Evolutionary conservation across 2,329 filamentous ascomycete species (phyloP).

Genomic region (Niveomyces coronatus): DNA sequence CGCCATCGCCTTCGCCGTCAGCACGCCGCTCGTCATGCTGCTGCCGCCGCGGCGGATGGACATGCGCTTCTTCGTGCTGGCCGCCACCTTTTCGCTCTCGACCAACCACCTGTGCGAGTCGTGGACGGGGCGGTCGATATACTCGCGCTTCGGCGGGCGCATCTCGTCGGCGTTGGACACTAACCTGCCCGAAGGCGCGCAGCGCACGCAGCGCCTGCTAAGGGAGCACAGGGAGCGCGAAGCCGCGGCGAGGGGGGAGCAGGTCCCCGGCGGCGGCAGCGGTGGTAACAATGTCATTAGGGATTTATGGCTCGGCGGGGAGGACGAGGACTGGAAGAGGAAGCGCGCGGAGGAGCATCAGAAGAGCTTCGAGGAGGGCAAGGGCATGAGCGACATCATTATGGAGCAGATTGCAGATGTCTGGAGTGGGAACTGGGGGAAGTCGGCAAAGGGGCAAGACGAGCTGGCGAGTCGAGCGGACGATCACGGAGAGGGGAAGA

Average conservation of each 20-base stretch:
- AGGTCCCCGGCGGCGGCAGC: conserved; percentile 15
- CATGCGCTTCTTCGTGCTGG: conserved; percentile 39
- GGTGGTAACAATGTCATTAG: conserved; percentile 27
- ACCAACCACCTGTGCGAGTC: conserved; percentile 46
- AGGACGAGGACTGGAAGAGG: conserved; percentile 43
- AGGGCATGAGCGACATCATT: conserved; percentile 46
- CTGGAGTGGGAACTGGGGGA: conserved; percentile 29
- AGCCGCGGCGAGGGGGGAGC: conserved; percentile 16
- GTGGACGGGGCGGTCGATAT: conserved; percentile 45
- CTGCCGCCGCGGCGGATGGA: conserved; percentile 43
- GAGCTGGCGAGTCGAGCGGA: conserved; percentile 11
- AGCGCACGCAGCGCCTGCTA: conserved; percentile 35
- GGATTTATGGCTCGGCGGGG: conserved; percentile 49
- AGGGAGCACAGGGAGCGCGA: conserved; percentile 34
- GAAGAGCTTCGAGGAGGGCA: conserved; percentile 44
- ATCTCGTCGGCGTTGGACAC: conserved; percentile 35
- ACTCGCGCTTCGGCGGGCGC: conserved; percentile 35
- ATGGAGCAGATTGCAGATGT: conserved; percentile 47
- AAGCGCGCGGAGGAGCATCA: conserved; percentile 41
- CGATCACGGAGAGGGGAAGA: conserved; percentile 13
- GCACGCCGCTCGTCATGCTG: conserved; percentile 37
- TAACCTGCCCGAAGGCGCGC: conserved; percentile 47
- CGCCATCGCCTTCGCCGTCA: conserved; percentile 36
- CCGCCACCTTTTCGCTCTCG: conserved; percentile 38
- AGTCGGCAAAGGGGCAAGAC: conserved; percentile 18